Base-by-base conservation (phyloP, 2,329 filamentous ascomycete genomes). In the Coleophoma crateriformis region DNA sequence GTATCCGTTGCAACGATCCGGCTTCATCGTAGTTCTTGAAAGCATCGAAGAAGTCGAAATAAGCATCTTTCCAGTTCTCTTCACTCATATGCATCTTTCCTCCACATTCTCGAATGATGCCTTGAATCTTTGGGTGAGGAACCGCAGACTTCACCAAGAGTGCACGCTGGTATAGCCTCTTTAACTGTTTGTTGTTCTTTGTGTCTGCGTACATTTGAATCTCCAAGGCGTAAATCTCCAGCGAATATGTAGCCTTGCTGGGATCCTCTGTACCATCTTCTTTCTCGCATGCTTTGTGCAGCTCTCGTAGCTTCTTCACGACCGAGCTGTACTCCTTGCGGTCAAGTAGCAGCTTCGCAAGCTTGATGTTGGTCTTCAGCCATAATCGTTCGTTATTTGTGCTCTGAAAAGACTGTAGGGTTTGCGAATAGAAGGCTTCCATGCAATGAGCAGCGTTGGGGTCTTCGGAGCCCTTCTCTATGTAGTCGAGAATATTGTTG, bases 51-150 rank as follows among this genome's bases (percentile, higher is more conserved):
- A 99, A 99, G 73, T 97, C 94, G 61, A 85, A 92, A 70, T 97
- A 91, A 1, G 94, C 94, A 63, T 91, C 89, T 67, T 94, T 90
- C 94, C 94, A 99, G 67, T 97, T 97, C 73, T 97, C 94, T 76
- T 99, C 94, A 68, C 88, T 94, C 94, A 99, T 97, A 73, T 97
- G 91, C 94, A 99, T 99, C 76, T 99, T 99, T 61, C 94, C 94
- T 62, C 94, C 94, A 67, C 94, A 99, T 72, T 99, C 94, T 48
- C 92, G 87, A 65, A 99, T 99, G 67, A 99, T 92, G 46, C 94
- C 94, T 90, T 97, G 96, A 67, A 99, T 96, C 72, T 96, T 95
- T 51, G 94, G 94, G 71, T 99, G 94, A 37, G 94, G 92, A 12
- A 99, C 94, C 0, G 94, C 94, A n/a, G 94, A 97, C 54, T 90